Base-by-base conservation (phyloP, 1,284 basidiomycete species). In the Malassezia pachydermatis region DNA sequence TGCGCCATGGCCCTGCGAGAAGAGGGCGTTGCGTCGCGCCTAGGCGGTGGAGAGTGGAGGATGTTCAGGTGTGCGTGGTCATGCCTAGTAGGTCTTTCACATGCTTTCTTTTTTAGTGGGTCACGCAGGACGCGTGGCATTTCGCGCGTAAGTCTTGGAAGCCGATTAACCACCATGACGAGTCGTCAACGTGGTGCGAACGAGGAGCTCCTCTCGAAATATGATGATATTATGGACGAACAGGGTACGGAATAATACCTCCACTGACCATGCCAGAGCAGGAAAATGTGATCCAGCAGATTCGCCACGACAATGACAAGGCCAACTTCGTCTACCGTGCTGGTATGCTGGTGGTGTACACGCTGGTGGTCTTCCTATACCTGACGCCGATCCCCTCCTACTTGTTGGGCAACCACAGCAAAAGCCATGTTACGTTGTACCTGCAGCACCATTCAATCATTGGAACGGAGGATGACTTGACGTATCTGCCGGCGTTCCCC, bases 311-410 rank as follows among this genome's bases (percentile, higher is more conserved):
- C 14, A 69, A 69, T 56, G 59, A 67, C 33, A 57, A 61, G 33
- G 52, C 55, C 27, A 63, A 69, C 53, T 67, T 70, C 54, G 33
- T 61, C 35, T 67, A 62, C 55, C 58, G 68, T 6, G 50, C 46
- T 2, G 38, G 54, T 5, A 25, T 69, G 14, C 53, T 66, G 22
- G 27, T 68, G 28, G 55, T 68, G 49, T 48, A 58, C 9, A 19
- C 44, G 1, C 57, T 65, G 29, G 50, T 65, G 9, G 42, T 58
- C 25, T 39, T 71, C 11, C 32, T 62, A 43, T 55, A 46, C 29
- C 49, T 68, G 13, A 65, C 64, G 1, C 68, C 68, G 13, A 53
- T 71, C 25, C 68, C 68, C 2, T 57, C 60, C 9, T 71, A 70
- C 53, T 47, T 65, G 27, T 41, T 51, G 24, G 66, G 66, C 13